Evolutionary conservation across 1,284 basidiomycete genomes (phyloP), one percentile per base, ranked within the genome.

Genomic region (Earliella scabrosa): DNA sequence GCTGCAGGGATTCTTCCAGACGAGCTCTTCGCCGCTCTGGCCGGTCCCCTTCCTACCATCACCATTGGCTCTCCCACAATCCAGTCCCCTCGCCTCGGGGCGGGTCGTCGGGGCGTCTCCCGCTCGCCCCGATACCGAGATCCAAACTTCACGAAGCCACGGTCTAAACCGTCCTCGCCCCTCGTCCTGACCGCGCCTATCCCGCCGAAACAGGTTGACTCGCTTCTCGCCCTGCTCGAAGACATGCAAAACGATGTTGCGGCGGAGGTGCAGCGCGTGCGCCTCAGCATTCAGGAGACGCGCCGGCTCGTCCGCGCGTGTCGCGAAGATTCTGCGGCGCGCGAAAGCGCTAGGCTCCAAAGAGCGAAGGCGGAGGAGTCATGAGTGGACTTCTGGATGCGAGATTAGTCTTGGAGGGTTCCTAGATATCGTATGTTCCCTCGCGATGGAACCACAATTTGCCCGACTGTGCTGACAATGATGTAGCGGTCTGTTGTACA

Each of bases 191-290:
- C 54, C 45, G 18, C 40, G 14, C 39, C 53, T 43, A 66, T 70
- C 31, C 59, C 71, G 14, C 60, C 73, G 9, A 67, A 66, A 29
- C 64, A 69, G 27, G 67, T 75, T 45, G 66, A 74, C 49, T 56
- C 69, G 29, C 63, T 77, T 44, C 66, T 76, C 40, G 65, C 73
- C 51, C 65, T 76, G 18, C 68, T 78, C 31, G 75, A 77, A 41
- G 55, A 56, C 34, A 69, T 74, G 63, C 73, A 80, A 52, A 63
- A 66, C 39, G 76, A 80, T 46, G 66, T 79, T 45, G 61, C 67
- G 13, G 58, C 59, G 50, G 75, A 80, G 46, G 71, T 77, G 5
- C 66, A 71, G 45, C 76, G 75, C 35, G 71, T 77, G 24, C 69
- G 70, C 52, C 67, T 69, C 24, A 66, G 65, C 48, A 77, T 81